A percentile compares a stretch with the other conserved stretches of the same genome.
phyloP scores from a whole-genome alignment of 1,284 basidiomycete genomes.

The Cutaneotrichosporon arboriforme region DNA sequence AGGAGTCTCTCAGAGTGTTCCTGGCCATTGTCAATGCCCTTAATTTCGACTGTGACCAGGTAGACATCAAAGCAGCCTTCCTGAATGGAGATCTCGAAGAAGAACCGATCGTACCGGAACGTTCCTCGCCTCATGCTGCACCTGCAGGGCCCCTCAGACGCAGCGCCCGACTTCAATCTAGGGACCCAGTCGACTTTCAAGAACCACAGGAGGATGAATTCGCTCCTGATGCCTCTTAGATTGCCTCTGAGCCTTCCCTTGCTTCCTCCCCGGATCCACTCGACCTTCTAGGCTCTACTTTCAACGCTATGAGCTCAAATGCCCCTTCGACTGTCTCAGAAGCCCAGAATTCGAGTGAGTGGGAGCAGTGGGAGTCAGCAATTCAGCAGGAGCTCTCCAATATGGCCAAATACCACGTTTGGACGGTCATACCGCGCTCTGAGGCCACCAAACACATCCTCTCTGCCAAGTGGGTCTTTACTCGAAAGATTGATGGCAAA shows the following conservation, averaged over 20 bases:
- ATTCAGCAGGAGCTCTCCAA: slow-evolving; percentile 17
- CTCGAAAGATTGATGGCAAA: slow-evolving; percentile 14
- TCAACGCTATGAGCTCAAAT: too few relatives aligned
- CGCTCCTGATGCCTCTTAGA: too few relatives aligned
- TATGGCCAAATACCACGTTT: slow-evolving; percentile 24
- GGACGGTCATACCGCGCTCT: slow-evolving; percentile 1
- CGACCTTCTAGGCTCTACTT: too few relatives aligned
- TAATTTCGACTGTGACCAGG: slow-evolving; percentile 25
- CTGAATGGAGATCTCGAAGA: slow-evolving; percentile 1
- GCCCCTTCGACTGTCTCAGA: not conserved
- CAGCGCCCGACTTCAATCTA: too few relatives aligned
- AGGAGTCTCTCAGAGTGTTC: slow-evolving; percentile 22
- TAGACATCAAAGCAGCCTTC: slow-evolving; percentile 24
- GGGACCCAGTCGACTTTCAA: too few relatives aligned
- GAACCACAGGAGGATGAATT: too few relatives aligned
- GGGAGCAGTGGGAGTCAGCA: slow-evolving; percentile 15
- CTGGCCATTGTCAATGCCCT: slow-evolving; percentile 22
- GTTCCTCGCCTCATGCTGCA: too few relatives aligned
- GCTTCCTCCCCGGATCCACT: too few relatives aligned
- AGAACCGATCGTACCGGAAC: too few relatives aligned
- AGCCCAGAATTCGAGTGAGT: not conserved
- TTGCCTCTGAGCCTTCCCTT: too few relatives aligned
- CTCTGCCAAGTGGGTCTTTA: slow-evolving; percentile 9
- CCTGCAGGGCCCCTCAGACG: too few relatives aligned
- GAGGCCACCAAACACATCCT: too few relatives aligned